phyloP scores from a whole-genome alignment of 257 asterid species.

The Ligustrum vulgare region DNA sequence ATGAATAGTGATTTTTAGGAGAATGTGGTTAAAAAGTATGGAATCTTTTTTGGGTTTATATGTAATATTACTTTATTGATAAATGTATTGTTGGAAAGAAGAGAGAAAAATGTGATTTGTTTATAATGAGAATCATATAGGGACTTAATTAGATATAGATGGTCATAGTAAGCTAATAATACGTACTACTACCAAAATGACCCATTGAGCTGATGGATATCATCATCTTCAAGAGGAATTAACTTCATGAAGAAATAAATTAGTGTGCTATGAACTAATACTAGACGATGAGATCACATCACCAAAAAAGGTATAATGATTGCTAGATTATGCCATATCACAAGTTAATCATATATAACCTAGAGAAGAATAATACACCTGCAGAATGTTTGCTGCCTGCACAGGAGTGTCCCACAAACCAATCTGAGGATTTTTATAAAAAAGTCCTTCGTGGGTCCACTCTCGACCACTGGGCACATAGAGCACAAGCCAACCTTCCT shows the following conservation, averaged over 20 bases:
- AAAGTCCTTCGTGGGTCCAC: conserved; percentile 93
- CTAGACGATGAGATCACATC: conserved; percentile 12
- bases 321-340: conserved; percentile 3
- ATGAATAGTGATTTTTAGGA: no score
- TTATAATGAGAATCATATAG: no score
- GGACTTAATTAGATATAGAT: background rate
- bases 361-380: conserved; percentile 36
- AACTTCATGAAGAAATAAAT: conserved; percentile 6
- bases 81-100: no score
- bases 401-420: conserved; percentile 93
- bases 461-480: conserved; percentile 83
- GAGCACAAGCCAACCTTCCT: conserved; percentile 96
- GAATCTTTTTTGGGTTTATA: no score
- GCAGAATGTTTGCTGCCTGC: conserved; percentile 76
- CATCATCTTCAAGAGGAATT: background rate
- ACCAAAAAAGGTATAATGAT: conserved; percentile 7
- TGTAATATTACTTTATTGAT: no score
- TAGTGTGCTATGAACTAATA: background rate
- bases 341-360: background rate
- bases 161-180: background rate
- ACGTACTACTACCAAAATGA: background rate
- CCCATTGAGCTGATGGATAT: background rate
- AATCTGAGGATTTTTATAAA: conserved; percentile 72
- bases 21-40: no score
- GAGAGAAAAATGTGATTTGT: no score